Conservation (phyloP, 1,284 basidiomycete genomes). For the Fomitopsis betulina region DNA sequence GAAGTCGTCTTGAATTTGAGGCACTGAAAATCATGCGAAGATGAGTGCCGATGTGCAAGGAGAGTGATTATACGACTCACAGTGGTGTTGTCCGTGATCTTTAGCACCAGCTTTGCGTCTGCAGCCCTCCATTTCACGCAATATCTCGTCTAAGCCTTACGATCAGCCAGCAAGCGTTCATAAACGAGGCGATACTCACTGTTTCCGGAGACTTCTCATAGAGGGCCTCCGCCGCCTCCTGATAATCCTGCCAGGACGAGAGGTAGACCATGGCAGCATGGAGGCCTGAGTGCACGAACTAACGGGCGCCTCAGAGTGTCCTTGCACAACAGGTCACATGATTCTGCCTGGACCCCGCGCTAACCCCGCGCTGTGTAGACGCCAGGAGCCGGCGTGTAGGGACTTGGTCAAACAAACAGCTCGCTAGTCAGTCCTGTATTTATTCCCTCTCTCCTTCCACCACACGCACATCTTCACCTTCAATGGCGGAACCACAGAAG, state of each 20-base stretch:
- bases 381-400: not conserved
- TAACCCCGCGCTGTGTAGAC: not conserved
- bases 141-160: conserved; percentile 65
- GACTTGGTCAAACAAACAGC: not conserved
- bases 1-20: conserved; percentile 94
- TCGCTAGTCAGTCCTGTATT: not conserved
- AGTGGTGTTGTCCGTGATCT: conserved; percentile 84
- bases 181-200: conserved; percentile 38
- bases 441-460: not conserved
- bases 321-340: not conserved
- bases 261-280: conserved; percentile 10
- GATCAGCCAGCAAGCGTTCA: conserved; percentile 6
- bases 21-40: conserved; percentile 48
- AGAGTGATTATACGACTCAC: conserved; percentile 43
- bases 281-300: not conserved
- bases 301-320: not conserved
- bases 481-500: conserved; percentile 2
- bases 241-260: conserved; percentile 75
- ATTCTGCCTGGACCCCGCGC: not conserved
- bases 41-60: not conserved
- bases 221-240: conserved; percentile 79
- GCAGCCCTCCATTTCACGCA: conserved; percentile 83
- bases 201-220: conserved; percentile 74
- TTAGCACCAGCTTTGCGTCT: conserved; percentile 82
- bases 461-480: not conserved